phyloP scores from a whole-genome alignment of 1,284 basidiomycete genomes.

The Fistulinella cinereoalba region DNA sequence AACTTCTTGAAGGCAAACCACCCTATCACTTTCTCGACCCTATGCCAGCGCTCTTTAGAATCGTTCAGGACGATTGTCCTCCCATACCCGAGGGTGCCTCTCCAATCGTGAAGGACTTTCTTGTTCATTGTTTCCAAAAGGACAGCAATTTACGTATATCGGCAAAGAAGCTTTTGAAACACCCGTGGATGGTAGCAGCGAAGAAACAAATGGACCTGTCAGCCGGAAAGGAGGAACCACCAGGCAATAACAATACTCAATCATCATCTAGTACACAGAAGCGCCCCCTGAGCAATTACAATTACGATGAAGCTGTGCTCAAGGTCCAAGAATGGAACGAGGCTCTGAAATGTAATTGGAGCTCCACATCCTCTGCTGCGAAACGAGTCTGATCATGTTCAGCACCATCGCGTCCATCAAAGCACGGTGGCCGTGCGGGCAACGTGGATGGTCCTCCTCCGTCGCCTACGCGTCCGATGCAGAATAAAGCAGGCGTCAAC shows the following conservation, averaged over 20 bases:
- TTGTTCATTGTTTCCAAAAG: conserved; percentile 98
- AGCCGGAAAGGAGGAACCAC: conserved; percentile 38
- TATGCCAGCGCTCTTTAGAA: conserved; percentile 97
- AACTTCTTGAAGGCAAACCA: conserved; percentile 92
- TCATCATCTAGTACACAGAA: conserved; percentile 39
- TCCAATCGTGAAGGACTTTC: conserved; percentile 92
- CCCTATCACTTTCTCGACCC: conserved; percentile 95
- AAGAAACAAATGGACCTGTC: conserved; percentile 65
- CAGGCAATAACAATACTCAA: conserved; percentile 26
- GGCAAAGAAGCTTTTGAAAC: conserved; percentile 88
- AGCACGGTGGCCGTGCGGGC: conserved; percentile 50
- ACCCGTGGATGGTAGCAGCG: conserved; percentile 94
- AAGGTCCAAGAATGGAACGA: conserved; percentile 99
- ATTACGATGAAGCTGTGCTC: conserved; percentile 91
- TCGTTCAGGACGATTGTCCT: conserved; percentile 96
- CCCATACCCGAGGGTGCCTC: conserved; percentile 94
- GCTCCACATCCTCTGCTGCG: conserved; percentile 4
- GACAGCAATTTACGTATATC: conserved; percentile 92
- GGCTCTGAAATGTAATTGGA: conserved; percentile 75
- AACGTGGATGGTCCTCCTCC: conserved; percentile 34
- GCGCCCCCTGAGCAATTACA: conserved; percentile 69
- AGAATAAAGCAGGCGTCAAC: conserved; percentile 29
- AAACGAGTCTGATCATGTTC: conserved; percentile 28
- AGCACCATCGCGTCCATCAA: conserved; percentile 62
- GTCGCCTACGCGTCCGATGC: conserved; percentile 39